Base-by-base conservation (phyloP, 108 stramenopile species). In the Nannochloropsis gaditana region DNA sequence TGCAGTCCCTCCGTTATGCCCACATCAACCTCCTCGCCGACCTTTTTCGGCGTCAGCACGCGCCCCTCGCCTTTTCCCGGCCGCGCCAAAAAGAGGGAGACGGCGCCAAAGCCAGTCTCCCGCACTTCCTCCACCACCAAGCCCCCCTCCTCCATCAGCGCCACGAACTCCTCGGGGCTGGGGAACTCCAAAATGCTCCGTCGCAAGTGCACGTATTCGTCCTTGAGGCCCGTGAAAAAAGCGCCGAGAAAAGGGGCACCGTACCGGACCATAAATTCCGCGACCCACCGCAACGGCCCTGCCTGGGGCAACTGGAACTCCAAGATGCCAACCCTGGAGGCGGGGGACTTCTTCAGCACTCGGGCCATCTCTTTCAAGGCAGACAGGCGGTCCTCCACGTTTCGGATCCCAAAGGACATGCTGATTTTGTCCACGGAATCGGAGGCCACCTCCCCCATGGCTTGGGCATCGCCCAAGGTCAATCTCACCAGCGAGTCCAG, bases 321-420 rank as follows among this genome's bases (percentile, higher is more conserved):
- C 41, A 88, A 45, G 42, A 88, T 88, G 43, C 83, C 87, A 3
- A 88, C 87, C 41, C 81, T 80, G 43, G 86, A 45, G 15, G 19
- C 44, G 19, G 42, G 19, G 41, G 44, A 42, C 9, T 79, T 80
- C 43, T 80, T 84, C 81, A 84, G 81, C 44, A 88, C 73, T 2
- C 87, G 87, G 41, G 80, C 81, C 43, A 88, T 80, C 81, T 88
- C 87, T 42, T 11, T 19, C 84, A 88, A 82, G 17, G 87, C 87
- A 21, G 79, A 45, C 8, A 43, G n/a, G 43, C 87, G 87, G 45
- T 88, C 87, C 17, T 59, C 84, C 2, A 88, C 92, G 86, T 97
- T 97, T 10, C 96, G 93, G 87, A 97, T 97, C 5, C 96, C 96
- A 92, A 97, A 97, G 9, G 95, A 90, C 94, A 97, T 96, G 83